Evolutionary conservation across 257 asterid genomes (phyloP), one percentile per base, ranked within the genome.

Genomic region (Apocynum venetum): DNA sequence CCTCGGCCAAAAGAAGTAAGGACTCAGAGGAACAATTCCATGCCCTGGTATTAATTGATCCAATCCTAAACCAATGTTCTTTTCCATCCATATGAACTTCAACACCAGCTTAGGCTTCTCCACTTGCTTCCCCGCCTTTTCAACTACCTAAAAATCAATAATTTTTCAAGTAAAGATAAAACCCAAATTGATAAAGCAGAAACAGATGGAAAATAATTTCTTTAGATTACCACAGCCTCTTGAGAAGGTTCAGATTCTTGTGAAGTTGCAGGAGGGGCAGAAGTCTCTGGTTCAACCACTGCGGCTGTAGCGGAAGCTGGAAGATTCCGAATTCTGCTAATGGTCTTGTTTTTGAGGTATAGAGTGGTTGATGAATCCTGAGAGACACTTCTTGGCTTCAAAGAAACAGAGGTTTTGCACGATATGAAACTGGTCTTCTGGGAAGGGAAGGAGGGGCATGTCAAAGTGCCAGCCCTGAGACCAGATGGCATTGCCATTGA

Each of bases 21-120:
- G 87, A 79, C 84, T 84, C 64, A 87, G 69, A 8, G 90, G 90
- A 31, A 83, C 85, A 57, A 80, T 57, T 6, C 90, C 90, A 83
- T 82, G 78, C 15, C 83, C 88, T n/a, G 85, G 87, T 82, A 87
- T 40, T 61, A 56, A 48, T 78, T 84, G 90, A 83, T 87, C 88
- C 68, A 87, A 74, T 2, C 81, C 85, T 61, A 87, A 72, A 14
- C 88, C 88, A 25, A 87, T 87, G 53, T 87, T 87, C 84, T 87
- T 87, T 49, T 87, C 90, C 90, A 87, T 87, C 90, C 90, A 87
- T 80, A 87, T 79, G 77, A 87, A 87, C 81, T 87, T 87, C 67
- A 87, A 70, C 19, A 87, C 86, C 46, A 87, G 75, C 84, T 77
- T 84, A 36, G 88, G 87, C 83, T 84, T 87, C 84, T 57, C 70